These are phyloP conservation scores for Syncephalastrum racemosum DNA, from an alignment of 371 early-diverging fungal genomes.

Conservation along the genomic window DNA sequence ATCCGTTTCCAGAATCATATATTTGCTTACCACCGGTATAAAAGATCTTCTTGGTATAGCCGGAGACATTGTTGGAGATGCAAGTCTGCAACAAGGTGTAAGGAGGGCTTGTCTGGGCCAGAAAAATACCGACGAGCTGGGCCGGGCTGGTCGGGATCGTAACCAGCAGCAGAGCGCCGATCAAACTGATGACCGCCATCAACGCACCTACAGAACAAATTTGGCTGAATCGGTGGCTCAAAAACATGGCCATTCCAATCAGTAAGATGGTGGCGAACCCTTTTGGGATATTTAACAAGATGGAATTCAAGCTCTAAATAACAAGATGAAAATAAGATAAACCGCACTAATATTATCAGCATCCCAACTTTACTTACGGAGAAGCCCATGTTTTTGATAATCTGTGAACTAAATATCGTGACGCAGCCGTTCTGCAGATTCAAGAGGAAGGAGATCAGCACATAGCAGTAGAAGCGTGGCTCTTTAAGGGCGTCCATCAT, in stretches of 20 bases:
- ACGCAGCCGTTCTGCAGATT: constrained; percentile 33
- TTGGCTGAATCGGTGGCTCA: constrained; percentile 7
- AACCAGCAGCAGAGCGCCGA: constrained; percentile 14
- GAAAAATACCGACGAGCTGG: constrained; percentile 13
- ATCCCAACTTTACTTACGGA: constrained; percentile 10
- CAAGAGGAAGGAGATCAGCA: constrained; percentile 23
- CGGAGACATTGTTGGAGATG: constrained; percentile 16
- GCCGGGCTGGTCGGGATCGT: constrained; percentile 7
- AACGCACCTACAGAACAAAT: constrained; percentile 10
- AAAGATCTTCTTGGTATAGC: constrained; percentile 25
- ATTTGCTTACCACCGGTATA: constrained; percentile 17
- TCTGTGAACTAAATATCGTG: constrained; percentile 30
- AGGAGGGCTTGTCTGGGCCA: constrained; percentile 9
- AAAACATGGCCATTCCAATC: background rate
- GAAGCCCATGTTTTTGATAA: constrained; percentile 29
- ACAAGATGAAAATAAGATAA: background rate
- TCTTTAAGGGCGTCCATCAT: constrained; percentile 28
- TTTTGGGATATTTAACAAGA: constrained; percentile 9
- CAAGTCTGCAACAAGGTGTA: constrained; percentile 13
- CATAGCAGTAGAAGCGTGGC: constrained; percentile 26
- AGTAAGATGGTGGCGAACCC: constrained; percentile 9
- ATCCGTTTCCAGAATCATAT: background rate
- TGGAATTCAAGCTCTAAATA: constrained; percentile 1
- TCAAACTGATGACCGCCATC: constrained; percentile 1
- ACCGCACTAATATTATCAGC: no score